Conservation (phyloP, 495 filamentous ascomycete genomes). For the Xylaria castorea region DNA sequence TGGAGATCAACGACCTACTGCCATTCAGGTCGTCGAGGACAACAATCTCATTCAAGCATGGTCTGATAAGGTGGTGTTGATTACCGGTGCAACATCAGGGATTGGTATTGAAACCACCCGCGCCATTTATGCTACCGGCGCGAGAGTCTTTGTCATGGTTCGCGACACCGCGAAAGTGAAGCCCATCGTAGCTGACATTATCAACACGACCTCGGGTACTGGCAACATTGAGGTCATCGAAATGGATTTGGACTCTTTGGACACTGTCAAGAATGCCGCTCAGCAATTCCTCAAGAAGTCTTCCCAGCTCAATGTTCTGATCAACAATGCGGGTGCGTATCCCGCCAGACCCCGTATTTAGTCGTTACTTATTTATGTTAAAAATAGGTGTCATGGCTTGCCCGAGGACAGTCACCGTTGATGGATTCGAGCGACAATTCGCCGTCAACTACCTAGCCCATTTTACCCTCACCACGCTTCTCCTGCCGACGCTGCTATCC, state of each 20-base stretch:
- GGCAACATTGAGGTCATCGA: constrained; percentile 41
- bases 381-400: constrained; percentile 46
- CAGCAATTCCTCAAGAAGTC: constrained; percentile 26
- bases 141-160: constrained; percentile 52
- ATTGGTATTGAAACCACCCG: constrained; percentile 60
- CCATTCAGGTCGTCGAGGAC: constrained; percentile 59
- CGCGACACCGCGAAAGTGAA: constrained; percentile 48
- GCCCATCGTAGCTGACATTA: constrained; percentile 38
- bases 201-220: constrained; percentile 36
- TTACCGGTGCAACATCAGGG: constrained; percentile 58
- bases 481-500: constrained; percentile 48
- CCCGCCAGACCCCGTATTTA: not conserved
- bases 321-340: constrained; percentile 35
- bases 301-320: constrained; percentile 34
- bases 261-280: constrained; percentile 38
- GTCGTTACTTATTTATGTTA: not conserved
- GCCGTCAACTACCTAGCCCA: constrained; percentile 56
- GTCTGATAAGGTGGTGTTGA: constrained; percentile 53
- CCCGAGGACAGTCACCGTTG: constrained; percentile 45
- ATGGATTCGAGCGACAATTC: constrained; percentile 55
- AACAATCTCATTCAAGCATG: constrained; percentile 48
- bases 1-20: constrained; percentile 62
- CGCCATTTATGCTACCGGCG: constrained; percentile 55
- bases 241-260: constrained; percentile 47
- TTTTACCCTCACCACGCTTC: constrained; percentile 56